Percentiles rank a stretch among this genome's conserved stretches.
These are phyloP conservation scores for Chenopodium formosanum DNA, from an alignment of 148 eudicot species.

Conservation along the genomic window DNA sequence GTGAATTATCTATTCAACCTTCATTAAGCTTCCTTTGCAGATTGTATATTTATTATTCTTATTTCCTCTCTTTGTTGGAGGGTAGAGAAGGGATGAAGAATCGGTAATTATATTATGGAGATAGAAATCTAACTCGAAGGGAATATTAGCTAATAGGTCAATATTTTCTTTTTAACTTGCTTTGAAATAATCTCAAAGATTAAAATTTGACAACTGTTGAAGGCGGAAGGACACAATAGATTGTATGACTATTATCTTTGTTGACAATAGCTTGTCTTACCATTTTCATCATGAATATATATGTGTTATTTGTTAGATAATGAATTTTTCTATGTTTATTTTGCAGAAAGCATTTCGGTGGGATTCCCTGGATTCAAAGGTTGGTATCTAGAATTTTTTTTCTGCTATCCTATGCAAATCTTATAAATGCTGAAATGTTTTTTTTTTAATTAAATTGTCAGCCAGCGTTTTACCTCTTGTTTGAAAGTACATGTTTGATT, in stretches of 20 bases:
- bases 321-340: conserved; percentile 10
- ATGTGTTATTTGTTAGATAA: not conserved
- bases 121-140: not conserved
- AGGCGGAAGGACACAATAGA: not conserved
- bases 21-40: not conserved
- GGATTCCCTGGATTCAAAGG: conserved; percentile 69
- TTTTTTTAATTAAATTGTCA: not conserved
- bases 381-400: conserved; percentile 29
- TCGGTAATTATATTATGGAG: not conserved
- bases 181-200: not conserved
- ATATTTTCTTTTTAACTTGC: not conserved
- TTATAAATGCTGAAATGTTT: not conserved
- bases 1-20: not conserved
- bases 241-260: conserved; percentile 3
- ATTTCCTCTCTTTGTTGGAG: not conserved
- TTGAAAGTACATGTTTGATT: not conserved
- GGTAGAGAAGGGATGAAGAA: not conserved
- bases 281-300: not conserved
- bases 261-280: not conserved
- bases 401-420: not conserved
- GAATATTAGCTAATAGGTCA: not conserved
- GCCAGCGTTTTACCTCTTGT: not conserved
- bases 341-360: conserved; percentile 81
- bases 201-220: not conserved
- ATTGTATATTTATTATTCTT: not conserved